Evolutionary conservation across 1,284 basidiomycete species (phyloP).

Genomic region (Ganoderma meredithae): DNA sequence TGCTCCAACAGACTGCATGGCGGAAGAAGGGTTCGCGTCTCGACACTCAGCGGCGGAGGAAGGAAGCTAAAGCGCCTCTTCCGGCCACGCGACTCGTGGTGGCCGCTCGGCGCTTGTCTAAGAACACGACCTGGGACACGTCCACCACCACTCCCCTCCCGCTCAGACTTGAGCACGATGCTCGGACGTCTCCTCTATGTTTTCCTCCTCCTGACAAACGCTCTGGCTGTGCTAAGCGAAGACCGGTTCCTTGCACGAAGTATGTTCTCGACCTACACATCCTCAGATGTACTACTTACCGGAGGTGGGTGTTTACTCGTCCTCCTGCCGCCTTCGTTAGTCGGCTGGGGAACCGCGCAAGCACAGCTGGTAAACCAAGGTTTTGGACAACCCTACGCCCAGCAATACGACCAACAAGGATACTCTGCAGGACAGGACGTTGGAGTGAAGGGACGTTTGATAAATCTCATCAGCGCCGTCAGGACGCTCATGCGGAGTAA

Average conservation of each 20-base stretch:
- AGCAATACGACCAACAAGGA: constrained; percentile 71
- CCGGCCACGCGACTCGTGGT: constrained; percentile 21
- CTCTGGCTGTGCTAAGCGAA: constrained; percentile 93
- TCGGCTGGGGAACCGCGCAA: constrained; percentile 89
- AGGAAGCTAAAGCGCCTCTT: constrained; percentile 20
- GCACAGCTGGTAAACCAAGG: constrained; percentile 60
- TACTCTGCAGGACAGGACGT: constrained; percentile 66
- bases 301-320: constrained; percentile 21
- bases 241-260: constrained; percentile 94
- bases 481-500: constrained; percentile 94
- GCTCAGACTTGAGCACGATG: constrained; percentile 37
- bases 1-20: constrained; percentile 46
- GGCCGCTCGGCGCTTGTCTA: constrained; percentile 13
- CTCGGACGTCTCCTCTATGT: constrained; percentile 79
- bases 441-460: constrained; percentile 84
- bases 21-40: constrained; percentile 14
- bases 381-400: constrained; percentile 74
- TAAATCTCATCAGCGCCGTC: constrained; percentile 94
- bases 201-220: constrained; percentile 87
- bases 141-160: constrained; percentile 26
- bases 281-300: constrained; percentile 2
- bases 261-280: constrained; percentile 51
- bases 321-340: constrained; percentile 49
- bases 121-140: constrained; percentile 28
- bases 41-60: constrained; percentile 14